Conservation (phyloP, 345 rosid genomes). For the Salix arbutifolia region DNA sequence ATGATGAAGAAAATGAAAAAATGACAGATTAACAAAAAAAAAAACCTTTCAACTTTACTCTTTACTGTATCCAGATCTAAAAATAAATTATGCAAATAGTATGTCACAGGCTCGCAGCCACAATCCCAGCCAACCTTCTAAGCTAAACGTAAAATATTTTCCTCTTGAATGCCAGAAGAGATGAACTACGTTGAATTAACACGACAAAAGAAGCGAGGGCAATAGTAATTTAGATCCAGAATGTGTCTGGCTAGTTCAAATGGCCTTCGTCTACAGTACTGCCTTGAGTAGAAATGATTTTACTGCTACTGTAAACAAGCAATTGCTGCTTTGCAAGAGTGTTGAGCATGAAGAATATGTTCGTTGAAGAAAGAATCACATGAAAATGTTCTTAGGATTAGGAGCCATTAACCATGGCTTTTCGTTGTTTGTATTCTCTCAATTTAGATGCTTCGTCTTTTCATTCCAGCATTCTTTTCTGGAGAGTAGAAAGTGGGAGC, state of each 20-base stretch:
- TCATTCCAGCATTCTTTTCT: not conserved
- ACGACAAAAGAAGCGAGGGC: not conserved
- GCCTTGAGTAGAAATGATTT: not conserved
- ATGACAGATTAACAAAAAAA: too few relatives aligned
- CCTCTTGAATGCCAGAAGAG: not conserved
- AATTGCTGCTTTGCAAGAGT: not conserved
- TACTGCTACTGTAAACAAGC: not conserved
- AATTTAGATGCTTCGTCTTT: conserved; percentile 1
- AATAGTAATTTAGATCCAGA: too few relatives aligned
- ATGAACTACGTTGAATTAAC: not conserved
- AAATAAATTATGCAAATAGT: too few relatives aligned
- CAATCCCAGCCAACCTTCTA: too few relatives aligned
- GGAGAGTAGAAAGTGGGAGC: not conserved
- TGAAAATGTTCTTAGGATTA: not conserved
- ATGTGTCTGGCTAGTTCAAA: too few relatives aligned
- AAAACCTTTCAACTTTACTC: too few relatives aligned
- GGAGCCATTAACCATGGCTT: conserved; percentile 19
- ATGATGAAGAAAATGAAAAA: too few relatives aligned
- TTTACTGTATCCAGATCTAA: too few relatives aligned
- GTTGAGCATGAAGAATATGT: conserved; percentile 13
- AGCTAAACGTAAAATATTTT: too few relatives aligned
- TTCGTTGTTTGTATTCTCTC: not conserved
- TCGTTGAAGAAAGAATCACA: not conserved
- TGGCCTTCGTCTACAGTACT: too few relatives aligned
- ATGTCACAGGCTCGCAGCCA: too few relatives aligned